These are phyloP conservation scores for Penicillium sp. DNA, from an alignment of 2,329 filamentous ascomycete species.

Conservation along the genomic window DNA sequence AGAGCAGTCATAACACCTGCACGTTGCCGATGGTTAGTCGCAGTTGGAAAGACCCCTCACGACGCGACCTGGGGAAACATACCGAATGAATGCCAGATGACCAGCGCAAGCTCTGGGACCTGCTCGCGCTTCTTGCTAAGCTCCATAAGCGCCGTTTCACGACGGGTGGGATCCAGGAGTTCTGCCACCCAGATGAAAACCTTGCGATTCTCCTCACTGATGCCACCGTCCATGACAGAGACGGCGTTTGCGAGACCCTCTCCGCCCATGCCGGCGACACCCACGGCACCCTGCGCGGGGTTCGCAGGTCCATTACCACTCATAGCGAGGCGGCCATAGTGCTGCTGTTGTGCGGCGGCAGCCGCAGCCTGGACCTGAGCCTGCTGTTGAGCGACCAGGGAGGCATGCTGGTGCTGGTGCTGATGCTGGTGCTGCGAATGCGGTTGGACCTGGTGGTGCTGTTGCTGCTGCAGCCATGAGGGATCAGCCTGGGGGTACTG, in stretches of 20 bases:
- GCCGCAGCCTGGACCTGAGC: conserved; percentile 49
- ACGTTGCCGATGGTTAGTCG: conserved; percentile 23
- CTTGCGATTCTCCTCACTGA: conserved; percentile 85
- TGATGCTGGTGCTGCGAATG: conserved; percentile 38
- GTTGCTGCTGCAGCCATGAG: conserved; percentile 41
- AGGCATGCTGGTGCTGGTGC: conserved; percentile 41
- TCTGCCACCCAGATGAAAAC: conserved; percentile 93
- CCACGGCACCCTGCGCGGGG: conserved; percentile 33
- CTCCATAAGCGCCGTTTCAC: conserved; percentile 87
- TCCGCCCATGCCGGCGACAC: conserved; percentile 47
- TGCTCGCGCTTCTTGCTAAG: conserved; percentile 98
- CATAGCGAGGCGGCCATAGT: conserved; percentile 68
- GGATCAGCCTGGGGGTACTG: conserved; percentile 48
- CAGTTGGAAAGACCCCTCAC: conserved; percentile 15
- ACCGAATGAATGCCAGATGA: conserved; percentile 99
- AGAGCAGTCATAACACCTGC: conserved; percentile 95
- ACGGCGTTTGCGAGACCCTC: conserved; percentile 31
- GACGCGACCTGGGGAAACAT: conserved; percentile 34
- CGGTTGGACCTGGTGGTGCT: conserved; percentile 36
- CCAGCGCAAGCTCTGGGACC: conserved; percentile 90
- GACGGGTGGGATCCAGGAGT: conserved; percentile 76
- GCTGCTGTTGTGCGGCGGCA: conserved; percentile 45
- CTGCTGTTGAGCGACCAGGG: conserved; percentile 50
- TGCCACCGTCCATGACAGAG: conserved; percentile 55
- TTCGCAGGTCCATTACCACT: conserved; percentile 52